Base-by-base conservation (phyloP, 768 basidiomycete genomes). In the Leccinum longicurvipes region DNA sequence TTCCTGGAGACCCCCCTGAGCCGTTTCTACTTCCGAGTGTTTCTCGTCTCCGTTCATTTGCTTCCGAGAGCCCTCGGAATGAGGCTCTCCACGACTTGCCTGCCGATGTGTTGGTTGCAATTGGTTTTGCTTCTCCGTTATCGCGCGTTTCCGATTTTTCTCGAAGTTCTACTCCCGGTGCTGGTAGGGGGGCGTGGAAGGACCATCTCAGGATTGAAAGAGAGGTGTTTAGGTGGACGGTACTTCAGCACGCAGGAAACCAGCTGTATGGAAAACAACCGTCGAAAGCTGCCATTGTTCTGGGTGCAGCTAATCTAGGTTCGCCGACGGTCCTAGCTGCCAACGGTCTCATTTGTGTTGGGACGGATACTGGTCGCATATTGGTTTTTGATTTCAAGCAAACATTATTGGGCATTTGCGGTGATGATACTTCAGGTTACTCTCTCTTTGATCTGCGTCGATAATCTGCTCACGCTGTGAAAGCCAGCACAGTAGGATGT, bases 301-400 rank as follows among this genome's bases (percentile, higher is more conserved):
- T 89, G 24, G 88, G 86, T 0, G 73, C 83, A 1, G 74, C 81
- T 3, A 67, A 77, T 17, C 63, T 78, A 14, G 91, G 91, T 1
- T 74, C 73, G 1, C 94, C 96, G 6, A 93, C 87, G 0, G 89
- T 89, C 9, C 69, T 98, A 54, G 84, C 88, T 10, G 89, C 90
- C 12, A 91, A 91, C 63, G 95, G 94, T 0, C 73, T 95, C 54
- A 83, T 99, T 31, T 97, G 93, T 61, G 75, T 98, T 7, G 97
- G 97, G 15, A 94, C 90, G 7, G 84, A 86, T 46, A 76, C 76
- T 28, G 97, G 95, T 12, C 84, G 80, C 64, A 78, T 90, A 42
- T 78, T 84, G 47, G 87, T 98, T 2, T 95, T 92, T 69, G 92
- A 93, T 70, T 98, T 97, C 68, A 87, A 86, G 64, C 96, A 98